These are phyloP conservation scores for Beta macrorhiza DNA, from an alignment of 179 eudicot species.

Conservation along the genomic window DNA sequence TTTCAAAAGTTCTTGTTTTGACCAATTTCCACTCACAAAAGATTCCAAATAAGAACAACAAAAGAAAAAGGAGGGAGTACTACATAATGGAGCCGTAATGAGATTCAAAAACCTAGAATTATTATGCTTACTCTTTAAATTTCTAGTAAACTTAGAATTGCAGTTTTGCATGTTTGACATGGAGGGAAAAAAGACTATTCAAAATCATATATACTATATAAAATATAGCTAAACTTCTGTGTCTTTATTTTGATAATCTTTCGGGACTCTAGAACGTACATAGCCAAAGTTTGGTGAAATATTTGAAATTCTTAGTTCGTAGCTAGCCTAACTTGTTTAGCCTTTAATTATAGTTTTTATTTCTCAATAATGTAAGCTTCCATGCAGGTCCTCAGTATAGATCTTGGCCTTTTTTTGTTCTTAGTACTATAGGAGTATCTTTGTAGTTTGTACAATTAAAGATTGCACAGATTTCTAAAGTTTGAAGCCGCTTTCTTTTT, in stretches of 20 bases:
- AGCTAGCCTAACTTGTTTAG: slow-evolving; percentile 10
- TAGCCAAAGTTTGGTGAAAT: slow-evolving; percentile 29
- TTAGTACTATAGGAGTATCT: slow-evolving; percentile 8
- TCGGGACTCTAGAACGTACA: not conserved
- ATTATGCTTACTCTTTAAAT: no score
- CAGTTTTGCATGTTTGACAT: no score
- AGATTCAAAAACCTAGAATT: no score
- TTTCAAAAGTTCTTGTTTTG: no score
- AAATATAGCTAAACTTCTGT: not conserved
- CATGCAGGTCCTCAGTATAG: slow-evolving; percentile 26
- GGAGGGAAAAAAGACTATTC: not conserved
- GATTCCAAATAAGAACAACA: no score
- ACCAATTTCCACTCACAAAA: no score
- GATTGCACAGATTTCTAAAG: slow-evolving; percentile 14
- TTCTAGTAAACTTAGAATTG: no score
- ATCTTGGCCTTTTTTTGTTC: slow-evolving; percentile 11
- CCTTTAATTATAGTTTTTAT: slow-evolving; percentile 2
- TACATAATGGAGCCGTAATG: no score
- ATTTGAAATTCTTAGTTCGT: slow-evolving; percentile 29
- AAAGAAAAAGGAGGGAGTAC: no score
- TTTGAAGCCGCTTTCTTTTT: slow-evolving; percentile 13
- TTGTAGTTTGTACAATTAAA: not conserved
- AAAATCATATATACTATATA: slow-evolving; percentile 2
- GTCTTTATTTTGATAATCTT: not conserved
- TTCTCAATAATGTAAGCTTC: slow-evolving; percentile 29